Conservation (phyloP, 257 asterid genomes). For the Solanum gracilifrons region DNA sequence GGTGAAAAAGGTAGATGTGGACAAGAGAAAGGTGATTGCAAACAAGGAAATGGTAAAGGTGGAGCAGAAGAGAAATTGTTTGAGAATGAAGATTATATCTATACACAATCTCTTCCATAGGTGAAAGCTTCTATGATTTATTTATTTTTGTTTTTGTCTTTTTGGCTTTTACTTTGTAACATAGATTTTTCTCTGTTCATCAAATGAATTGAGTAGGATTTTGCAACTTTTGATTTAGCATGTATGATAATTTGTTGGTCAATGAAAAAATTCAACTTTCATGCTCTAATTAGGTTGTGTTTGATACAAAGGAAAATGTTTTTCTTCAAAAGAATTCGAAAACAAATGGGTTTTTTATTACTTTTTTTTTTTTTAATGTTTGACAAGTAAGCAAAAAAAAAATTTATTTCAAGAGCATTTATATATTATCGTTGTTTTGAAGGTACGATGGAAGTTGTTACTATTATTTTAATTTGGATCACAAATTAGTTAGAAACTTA, state of each 20-base stretch:
- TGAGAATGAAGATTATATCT: conserved; percentile 38
- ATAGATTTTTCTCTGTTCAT: neutral
- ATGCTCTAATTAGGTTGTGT: neutral
- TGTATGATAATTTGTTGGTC: neutral
- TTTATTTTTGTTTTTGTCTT: neutral
- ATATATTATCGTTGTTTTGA: neutral
- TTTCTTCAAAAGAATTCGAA: neutral
- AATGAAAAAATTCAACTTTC: neutral
- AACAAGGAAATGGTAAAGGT: neutral
- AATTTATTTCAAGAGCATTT: neutral
- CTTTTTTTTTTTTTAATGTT: neutral
- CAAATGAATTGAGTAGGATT: neutral
- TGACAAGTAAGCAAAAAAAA: neutral
- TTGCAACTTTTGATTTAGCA: neutral
- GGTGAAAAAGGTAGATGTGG: conserved; percentile 5
- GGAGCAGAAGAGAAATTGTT: conserved; percentile 7
- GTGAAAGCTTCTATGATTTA: neutral
- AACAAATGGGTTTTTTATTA: neutral
- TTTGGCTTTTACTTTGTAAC: neutral
- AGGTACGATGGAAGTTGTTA: neutral
- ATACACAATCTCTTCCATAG: conserved; percentile 34
- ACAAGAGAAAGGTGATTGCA: conserved; percentile 12
- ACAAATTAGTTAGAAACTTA: neutral
- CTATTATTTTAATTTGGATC: neutral
- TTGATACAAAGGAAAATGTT: neutral